These are phyloP conservation scores for Gaeumannomyces tritici DNA, from an alignment of 2,329 filamentous ascomycete species.

Conservation along the genomic window DNA sequence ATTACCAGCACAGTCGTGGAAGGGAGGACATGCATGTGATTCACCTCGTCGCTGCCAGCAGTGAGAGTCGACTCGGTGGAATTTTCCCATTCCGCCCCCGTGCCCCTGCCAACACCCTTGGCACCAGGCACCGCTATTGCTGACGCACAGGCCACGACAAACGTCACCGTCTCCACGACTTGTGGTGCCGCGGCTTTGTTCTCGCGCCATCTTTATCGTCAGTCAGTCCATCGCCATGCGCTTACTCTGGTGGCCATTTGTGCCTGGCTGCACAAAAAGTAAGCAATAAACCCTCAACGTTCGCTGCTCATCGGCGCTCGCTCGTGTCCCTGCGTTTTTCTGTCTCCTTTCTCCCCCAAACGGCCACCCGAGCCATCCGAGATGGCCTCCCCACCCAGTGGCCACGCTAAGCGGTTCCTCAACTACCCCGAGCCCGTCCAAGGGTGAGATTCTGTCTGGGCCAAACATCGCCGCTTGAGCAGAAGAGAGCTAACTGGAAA, in stretches of 20 bases:
- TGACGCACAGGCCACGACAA: neutral
- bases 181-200: neutral
- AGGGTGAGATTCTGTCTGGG: conserved; percentile 17
- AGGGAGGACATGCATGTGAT: too few species aligned
- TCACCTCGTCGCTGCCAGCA: too few species aligned
- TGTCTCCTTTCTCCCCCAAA: neutral
- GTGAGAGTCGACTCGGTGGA: too few species aligned
- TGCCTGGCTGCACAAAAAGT: neutral
- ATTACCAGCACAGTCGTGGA: too few species aligned
- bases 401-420: conserved; percentile 14
- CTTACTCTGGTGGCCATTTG: neutral
- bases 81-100: too few species aligned
- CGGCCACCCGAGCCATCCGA: neutral
- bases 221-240: neutral
- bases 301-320: neutral
- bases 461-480: neutral
- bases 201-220: neutral
- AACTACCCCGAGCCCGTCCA: conserved; percentile 26
- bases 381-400: neutral
- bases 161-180: neutral
- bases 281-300: neutral
- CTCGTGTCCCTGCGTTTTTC: neutral
- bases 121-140: too few species aligned
- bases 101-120: too few species aligned
- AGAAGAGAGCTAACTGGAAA: neutral